Percentiles rank a stretch among this genome's conserved stretches.
These are phyloP conservation scores for Ceratocystis alfenasii DNA, from an alignment of 2,329 filamentous ascomycete species.

Conservation along the genomic window DNA sequence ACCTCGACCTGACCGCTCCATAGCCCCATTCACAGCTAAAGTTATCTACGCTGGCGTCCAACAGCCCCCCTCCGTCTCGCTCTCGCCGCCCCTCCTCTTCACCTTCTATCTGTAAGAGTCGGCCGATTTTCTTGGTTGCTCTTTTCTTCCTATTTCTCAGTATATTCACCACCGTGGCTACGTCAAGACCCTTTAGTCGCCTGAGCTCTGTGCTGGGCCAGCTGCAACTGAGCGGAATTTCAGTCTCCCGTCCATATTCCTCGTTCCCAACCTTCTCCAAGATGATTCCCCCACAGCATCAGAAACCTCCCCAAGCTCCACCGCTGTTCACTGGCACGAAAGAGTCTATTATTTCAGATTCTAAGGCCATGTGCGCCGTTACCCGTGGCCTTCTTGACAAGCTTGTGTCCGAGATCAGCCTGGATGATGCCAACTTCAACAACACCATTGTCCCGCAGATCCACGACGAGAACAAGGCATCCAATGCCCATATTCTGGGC, in stretches of 20 bases:
- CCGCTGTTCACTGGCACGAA: constrained; percentile 66
- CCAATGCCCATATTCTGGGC: constrained; percentile 52
- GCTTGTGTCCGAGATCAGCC: constrained; percentile 50
- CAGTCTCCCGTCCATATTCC: constrained; percentile 26
- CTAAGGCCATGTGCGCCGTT: constrained; percentile 51
- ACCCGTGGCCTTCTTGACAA: constrained; percentile 55
- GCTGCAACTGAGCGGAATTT: constrained; percentile 34
- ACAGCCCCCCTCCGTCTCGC: constrained; percentile 2
- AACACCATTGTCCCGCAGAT: constrained; percentile 55
- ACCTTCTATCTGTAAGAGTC: constrained; percentile 15
- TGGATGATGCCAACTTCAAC: constrained; percentile 41
- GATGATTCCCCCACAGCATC: constrained; percentile 57
- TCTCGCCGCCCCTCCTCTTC: constrained; percentile 11
- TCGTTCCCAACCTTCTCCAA: constrained; percentile 20
- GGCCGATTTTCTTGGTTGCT: constrained; percentile 26
- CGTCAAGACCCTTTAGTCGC: constrained; percentile 46
- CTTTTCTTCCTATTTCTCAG: constrained; percentile 46
- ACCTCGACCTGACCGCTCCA: not conserved
- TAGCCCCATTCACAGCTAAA: not conserved
- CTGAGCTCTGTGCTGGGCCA: constrained; percentile 47
- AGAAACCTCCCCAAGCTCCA: constrained; percentile 63
- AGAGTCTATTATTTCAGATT: constrained; percentile 53
- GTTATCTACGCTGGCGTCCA: constrained; percentile 15
- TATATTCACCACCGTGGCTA: constrained; percentile 53
- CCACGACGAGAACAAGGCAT: constrained; percentile 55